Conservation (phyloP, 768 basidiomycete species). For the Inosperma sp. region DNA sequence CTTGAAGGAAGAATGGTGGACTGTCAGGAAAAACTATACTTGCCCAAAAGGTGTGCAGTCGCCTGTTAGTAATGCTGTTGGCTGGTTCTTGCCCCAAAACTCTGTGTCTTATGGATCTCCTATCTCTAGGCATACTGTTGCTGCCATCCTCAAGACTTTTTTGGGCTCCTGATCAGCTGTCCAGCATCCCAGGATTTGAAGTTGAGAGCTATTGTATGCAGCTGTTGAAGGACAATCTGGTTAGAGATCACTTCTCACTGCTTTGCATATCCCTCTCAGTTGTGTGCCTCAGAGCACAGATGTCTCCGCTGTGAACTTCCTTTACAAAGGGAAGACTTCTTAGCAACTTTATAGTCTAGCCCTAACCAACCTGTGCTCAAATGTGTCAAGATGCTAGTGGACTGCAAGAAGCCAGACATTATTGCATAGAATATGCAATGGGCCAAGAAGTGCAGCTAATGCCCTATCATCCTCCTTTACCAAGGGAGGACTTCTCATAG, state of each 20-base stretch:
- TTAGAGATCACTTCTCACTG: background rate
- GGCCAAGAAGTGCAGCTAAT: background rate
- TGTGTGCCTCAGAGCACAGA: background rate
- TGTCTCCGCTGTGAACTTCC: slow-evolving; percentile 3
- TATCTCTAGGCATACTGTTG: slow-evolving; percentile 3
- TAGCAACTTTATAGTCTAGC: slow-evolving; percentile 2
- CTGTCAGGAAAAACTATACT: background rate
- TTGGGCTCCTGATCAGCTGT: background rate
- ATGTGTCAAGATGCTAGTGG: background rate
- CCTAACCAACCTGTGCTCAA: background rate
- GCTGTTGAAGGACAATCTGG: background rate
- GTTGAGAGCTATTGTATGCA: background rate
- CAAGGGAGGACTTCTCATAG: slow-evolving; percentile 7
- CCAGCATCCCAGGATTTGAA: background rate
- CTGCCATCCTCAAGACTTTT: slow-evolving; percentile 2
- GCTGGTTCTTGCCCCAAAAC: slow-evolving; percentile 5
- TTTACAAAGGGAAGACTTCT: slow-evolving; percentile 7
- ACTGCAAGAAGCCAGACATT: background rate
- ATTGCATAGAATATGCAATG: background rate
- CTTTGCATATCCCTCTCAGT: background rate
- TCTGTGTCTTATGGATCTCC: slow-evolving; percentile 1
- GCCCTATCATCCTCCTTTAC: background rate
- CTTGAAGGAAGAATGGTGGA: background rate
- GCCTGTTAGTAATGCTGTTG: too few species aligned
- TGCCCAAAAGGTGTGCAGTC: background rate